phyloP scores from a whole-genome alignment of 495 filamentous ascomycete species.

The Neurospora sp. region DNA sequence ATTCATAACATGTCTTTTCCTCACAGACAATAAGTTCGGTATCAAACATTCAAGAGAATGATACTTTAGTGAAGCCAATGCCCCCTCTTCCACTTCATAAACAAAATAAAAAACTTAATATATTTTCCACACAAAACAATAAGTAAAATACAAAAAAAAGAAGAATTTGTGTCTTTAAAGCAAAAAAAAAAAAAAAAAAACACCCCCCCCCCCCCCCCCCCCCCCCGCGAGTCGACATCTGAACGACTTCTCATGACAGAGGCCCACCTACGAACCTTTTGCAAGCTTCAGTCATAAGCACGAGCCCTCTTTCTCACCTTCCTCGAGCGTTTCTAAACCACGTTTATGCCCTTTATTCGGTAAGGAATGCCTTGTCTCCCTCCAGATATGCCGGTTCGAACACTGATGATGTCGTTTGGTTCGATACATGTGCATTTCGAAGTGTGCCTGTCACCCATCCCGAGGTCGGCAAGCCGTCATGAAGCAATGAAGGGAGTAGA shows the following conservation, averaged over 20 bases:
- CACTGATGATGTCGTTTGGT: not conserved
- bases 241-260: not conserved
- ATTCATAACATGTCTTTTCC: not conserved
- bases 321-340: not conserved
- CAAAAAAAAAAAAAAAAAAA: too few relatives aligned
- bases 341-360: not conserved
- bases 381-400: not conserved
- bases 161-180: too few relatives aligned
- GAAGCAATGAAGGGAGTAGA: not conserved
- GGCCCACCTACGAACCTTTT: not conserved
- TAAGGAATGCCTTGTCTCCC: not conserved
- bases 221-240: too few relatives aligned
- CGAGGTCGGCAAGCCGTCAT: not conserved
- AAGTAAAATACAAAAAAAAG: too few relatives aligned
- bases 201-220: too few relatives aligned
- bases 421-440: not conserved
- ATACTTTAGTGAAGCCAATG: too few relatives aligned
- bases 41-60: too few relatives aligned
- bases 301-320: not conserved
- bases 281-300: not conserved
- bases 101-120: too few relatives aligned
- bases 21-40: not conserved
- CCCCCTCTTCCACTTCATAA: too few relatives aligned
- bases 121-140: too few relatives aligned
- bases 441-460: not conserved